A percentile compares a stretch with the other conserved stretches of the same genome.
phyloP scores from a whole-genome alignment of 179 eudicot genomes.

The Camellia oleifera region DNA sequence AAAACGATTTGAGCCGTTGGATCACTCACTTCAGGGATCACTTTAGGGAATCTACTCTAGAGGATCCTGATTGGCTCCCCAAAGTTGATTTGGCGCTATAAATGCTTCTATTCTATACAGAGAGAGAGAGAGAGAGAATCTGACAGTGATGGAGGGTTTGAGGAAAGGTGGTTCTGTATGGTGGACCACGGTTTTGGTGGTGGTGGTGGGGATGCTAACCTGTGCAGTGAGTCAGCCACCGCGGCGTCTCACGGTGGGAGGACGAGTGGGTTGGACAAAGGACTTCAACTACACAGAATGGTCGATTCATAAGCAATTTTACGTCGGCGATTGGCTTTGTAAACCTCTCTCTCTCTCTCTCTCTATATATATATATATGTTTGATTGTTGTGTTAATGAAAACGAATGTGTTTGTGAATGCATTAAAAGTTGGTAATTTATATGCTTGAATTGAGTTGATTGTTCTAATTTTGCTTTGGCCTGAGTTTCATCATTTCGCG shows the following conservation, averaged over 20 bases:
- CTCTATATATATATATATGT: not conserved
- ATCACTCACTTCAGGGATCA: too few species aligned
- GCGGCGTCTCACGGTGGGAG: slow-evolving; percentile 29
- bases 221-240: slow-evolving; percentile 13
- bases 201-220: slow-evolving; percentile 3
- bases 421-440: too few species aligned
- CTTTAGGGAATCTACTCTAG: too few species aligned
- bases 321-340: slow-evolving; percentile 70
- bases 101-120: not conserved
- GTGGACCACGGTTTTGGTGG: slow-evolving; percentile 5
- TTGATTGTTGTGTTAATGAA: too few species aligned
- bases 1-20: too few species aligned
- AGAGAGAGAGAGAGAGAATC: not conserved
- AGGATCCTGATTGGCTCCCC: too few species aligned
- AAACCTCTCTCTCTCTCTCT: slow-evolving; percentile 8
- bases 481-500: not conserved
- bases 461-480: not conserved
- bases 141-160: slow-evolving; percentile 9
- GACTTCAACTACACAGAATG: slow-evolving; percentile 48
- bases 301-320: slow-evolving; percentile 42
- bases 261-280: slow-evolving; percentile 34
- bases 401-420: too few species aligned
- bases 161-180: not conserved
- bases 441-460: too few species aligned
- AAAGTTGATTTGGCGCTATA: not conserved